phyloP scores from a whole-genome alignment of 2,329 filamentous ascomycete genomes.

The Byssochlamys sp. region DNA sequence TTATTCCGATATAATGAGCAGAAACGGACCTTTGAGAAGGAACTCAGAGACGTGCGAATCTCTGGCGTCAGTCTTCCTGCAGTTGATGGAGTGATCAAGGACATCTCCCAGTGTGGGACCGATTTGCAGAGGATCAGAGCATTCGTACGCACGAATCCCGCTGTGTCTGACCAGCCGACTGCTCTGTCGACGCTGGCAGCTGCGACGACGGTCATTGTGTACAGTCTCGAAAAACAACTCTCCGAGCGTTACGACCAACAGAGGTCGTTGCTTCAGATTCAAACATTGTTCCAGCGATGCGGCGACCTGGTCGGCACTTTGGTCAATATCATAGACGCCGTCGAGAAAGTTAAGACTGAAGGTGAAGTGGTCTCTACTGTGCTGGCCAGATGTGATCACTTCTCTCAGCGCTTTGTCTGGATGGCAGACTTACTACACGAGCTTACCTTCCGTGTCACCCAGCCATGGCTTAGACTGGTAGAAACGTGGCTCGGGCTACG shows the following conservation, averaged over 20 bases:
- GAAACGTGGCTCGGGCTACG: slow-evolving; percentile 67
- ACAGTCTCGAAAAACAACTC: slow-evolving; percentile 29
- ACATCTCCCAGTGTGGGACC: slow-evolving; percentile 27
- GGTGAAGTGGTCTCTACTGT: slow-evolving; percentile 53
- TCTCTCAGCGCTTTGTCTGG: slow-evolving; percentile 54
- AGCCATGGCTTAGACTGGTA: slow-evolving; percentile 58
- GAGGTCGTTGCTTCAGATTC: slow-evolving; percentile 28
- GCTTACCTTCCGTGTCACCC: slow-evolving; percentile 53
- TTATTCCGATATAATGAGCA: slow-evolving; percentile 34
- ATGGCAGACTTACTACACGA: slow-evolving; percentile 58
- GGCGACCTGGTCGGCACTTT: slow-evolving; percentile 28
- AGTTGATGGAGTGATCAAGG: slow-evolving; percentile 24
- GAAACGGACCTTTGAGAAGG: slow-evolving; percentile 28
- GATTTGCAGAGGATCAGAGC: slow-evolving; percentile 25
- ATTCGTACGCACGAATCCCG: slow-evolving; percentile 24
- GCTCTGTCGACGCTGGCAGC: slow-evolving; percentile 28
- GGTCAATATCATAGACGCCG: slow-evolving; percentile 33
- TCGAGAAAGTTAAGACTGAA: slow-evolving; percentile 44
- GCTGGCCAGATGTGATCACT: slow-evolving; percentile 52
- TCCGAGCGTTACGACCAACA: slow-evolving; percentile 14
- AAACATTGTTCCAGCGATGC: slow-evolving; percentile 29
- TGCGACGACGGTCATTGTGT: slow-evolving; percentile 24
- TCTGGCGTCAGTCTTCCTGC: slow-evolving; percentile 42
- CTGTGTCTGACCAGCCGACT: slow-evolving; percentile 17
- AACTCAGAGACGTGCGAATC: slow-evolving; percentile 36